Evolutionary conservation across 257 asterid genomes (phyloP).

Genomic region (Solanum dulcamara): DNA sequence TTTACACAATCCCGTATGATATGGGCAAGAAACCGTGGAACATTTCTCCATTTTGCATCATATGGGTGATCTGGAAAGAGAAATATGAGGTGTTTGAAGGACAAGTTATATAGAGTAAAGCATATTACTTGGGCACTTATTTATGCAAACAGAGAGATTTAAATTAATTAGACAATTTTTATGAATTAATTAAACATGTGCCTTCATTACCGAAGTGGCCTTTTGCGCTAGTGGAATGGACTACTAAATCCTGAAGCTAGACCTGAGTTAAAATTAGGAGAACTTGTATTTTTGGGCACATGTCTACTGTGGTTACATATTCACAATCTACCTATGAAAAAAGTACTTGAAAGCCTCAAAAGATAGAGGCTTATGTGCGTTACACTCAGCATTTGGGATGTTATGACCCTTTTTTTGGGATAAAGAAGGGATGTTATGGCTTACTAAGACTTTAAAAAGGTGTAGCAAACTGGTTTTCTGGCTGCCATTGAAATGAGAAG

Average conservation of each 20-base stretch:
- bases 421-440: neutral
- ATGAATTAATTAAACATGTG: neutral
- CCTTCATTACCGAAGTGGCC: neutral
- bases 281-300: neutral
- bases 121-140: neutral
- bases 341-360: neutral
- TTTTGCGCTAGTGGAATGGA: neutral
- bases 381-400: neutral
- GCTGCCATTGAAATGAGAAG: neutral
- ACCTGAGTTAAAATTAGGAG: neutral
- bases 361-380: neutral
- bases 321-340: neutral
- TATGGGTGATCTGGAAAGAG: neutral
- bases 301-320: neutral
- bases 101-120: neutral
- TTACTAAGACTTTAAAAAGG: neutral
- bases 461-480: neutral
- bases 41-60: neutral
- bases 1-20: neutral
- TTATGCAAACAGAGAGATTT: neutral
- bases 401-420: neutral
- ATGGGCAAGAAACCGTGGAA: neutral
- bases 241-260: neutral
- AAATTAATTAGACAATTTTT: neutral
- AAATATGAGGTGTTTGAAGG: neutral